A percentile compares a stretch with the other conserved stretches of the same genome.
These are phyloP conservation scores for Eucalyptus curtisii DNA, from an alignment of 345 rosid genomes.

Conservation along the genomic window DNA sequence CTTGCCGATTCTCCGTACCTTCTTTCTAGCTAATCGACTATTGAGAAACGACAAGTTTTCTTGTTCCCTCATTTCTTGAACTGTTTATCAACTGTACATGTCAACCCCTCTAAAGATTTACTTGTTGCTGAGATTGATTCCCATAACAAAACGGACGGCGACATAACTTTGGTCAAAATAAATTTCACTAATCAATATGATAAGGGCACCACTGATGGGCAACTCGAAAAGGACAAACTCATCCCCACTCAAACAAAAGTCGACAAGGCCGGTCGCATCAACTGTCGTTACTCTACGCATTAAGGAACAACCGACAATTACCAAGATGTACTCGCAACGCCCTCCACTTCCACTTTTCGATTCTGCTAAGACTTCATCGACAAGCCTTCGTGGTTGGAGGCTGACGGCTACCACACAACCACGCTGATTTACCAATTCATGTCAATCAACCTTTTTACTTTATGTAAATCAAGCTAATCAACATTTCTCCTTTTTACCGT, in stretches of 20 bases:
- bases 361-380: not conserved
- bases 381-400: slow-evolving; percentile 14
- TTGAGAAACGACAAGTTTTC: not conserved
- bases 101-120: not conserved
- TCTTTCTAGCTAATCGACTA: not conserved
- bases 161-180: not conserved
- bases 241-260: not conserved
- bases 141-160: not conserved
- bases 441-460: not conserved
- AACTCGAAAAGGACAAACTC: not conserved
- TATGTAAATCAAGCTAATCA: not conserved
- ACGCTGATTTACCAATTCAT: not conserved
- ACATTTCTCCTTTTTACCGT: not conserved
- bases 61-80: not conserved
- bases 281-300: not conserved
- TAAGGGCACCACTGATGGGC: not conserved
- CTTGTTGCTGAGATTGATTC: not conserved
- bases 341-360: not conserved
- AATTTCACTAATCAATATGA: not conserved
- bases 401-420: slow-evolving; percentile 4
- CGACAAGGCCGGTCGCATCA: slow-evolving; percentile 1
- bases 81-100: not conserved
- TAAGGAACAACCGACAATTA: slow-evolving; percentile 18
- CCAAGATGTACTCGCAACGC: slow-evolving; percentile 1
- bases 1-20: not conserved